These are phyloP conservation scores for Stachybotrys chartarum DNA, from an alignment of 2,329 filamentous ascomycete genomes.

Conservation along the genomic window DNA sequence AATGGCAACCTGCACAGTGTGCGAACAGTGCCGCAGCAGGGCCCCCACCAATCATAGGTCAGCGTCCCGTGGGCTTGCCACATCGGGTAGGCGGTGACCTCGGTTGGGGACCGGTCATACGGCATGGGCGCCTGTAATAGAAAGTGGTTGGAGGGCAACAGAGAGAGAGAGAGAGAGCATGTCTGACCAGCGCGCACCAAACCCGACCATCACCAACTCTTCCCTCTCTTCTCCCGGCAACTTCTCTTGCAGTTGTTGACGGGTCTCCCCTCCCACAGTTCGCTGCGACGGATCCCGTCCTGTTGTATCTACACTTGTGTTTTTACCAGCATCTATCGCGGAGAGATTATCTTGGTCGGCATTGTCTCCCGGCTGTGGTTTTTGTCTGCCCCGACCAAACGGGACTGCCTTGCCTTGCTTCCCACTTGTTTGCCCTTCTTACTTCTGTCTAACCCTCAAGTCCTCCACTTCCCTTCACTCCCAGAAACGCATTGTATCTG, in stretches of 20 bases:
- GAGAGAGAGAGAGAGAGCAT: neutral
- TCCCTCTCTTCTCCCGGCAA: neutral
- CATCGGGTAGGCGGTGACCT: neutral
- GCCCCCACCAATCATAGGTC: neutral
- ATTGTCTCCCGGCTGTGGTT: no score
- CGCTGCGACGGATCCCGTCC: neutral
- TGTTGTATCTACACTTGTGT: neutral
- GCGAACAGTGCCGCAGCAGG: neutral
- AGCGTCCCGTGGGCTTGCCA: neutral
- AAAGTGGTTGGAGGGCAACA: neutral
- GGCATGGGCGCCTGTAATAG: neutral
- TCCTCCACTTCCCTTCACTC: neutral
- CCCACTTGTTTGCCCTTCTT: neutral
- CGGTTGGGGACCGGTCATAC: conserved; percentile 1
- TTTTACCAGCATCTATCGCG: neutral
- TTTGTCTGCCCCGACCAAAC: no score
- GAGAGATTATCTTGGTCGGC: neutral
- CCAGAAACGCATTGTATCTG: neutral
- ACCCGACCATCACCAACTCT: neutral
- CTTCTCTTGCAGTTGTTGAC: no score
- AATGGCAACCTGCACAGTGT: neutral
- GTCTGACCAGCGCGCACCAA: neutral
- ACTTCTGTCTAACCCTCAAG: neutral
- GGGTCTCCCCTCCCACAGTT: no score
- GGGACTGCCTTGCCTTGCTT: no score